Percentiles rank a stretch among this genome's conserved stretches.
These are phyloP conservation scores for Thielaviopsis populi DNA, from an alignment of 2,329 filamentous ascomycete species.

Conservation along the genomic window DNA sequence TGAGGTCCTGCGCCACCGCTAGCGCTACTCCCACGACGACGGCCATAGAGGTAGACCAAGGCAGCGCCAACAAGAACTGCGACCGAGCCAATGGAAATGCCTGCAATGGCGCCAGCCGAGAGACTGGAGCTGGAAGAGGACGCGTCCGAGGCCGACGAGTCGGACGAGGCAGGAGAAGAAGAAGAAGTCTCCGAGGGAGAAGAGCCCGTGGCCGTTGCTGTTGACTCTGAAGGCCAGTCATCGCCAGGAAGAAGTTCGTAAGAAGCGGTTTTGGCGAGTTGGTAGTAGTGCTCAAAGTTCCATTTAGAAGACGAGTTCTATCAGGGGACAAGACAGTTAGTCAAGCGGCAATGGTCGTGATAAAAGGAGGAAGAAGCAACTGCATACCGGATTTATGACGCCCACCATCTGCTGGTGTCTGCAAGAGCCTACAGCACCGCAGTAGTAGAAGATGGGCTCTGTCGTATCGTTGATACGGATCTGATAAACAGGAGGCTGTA, in stretches of 20 bases:
- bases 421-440: constrained; percentile 52
- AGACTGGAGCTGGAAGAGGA: constrained; percentile 17
- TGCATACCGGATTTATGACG: constrained; percentile 51
- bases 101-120: constrained; percentile 39
- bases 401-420: constrained; percentile 55
- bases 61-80: constrained; percentile 30
- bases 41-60: constrained; percentile 35
- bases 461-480: constrained; percentile 41
- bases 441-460: constrained; percentile 52
- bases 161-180: constrained; percentile 17
- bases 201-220: constrained; percentile 15
- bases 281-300: constrained; percentile 33
- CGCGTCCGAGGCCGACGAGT: constrained; percentile 15
- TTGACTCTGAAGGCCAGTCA: constrained; percentile 34
- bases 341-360: background rate
- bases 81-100: constrained; percentile 39
- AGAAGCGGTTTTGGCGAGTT: constrained; percentile 32
- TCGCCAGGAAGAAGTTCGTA: constrained; percentile 43
- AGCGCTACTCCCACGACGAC: constrained; percentile 19
- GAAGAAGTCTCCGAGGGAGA: constrained; percentile 9
- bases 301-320: constrained; percentile 19
- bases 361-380: background rate
- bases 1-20: constrained; percentile 27
- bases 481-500: constrained; percentile 28
- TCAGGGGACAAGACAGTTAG: constrained; percentile 11